Evolutionary conservation across 2,329 filamentous ascomycete species (phyloP).

Genomic region (Magnaporthiopsis incrustans): DNA sequence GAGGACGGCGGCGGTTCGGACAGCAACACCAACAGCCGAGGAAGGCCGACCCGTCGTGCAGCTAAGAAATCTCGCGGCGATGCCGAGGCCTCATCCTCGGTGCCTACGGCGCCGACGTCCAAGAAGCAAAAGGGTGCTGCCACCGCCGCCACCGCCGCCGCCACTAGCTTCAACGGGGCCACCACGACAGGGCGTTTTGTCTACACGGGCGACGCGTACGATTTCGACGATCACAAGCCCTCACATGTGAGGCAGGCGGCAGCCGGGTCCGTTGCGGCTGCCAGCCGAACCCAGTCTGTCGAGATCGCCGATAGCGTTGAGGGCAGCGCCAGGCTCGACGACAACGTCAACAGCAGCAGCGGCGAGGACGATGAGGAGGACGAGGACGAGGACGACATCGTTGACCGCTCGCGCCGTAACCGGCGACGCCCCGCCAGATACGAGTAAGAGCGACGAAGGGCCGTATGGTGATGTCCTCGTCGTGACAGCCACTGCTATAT

Average conservation of each 20-base stretch:
- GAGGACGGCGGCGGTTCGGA: slow-evolving; percentile 3
- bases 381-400: slow-evolving; percentile 5
- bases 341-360: neutral
- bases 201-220: neutral
- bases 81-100: neutral
- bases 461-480: no score
- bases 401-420: slow-evolving; percentile 3
- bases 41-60: neutral
- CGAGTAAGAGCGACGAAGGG: neutral
- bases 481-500: no score
- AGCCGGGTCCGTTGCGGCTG: neutral
- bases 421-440: slow-evolving; percentile 3
- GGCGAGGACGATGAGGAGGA: slow-evolving; percentile 1
- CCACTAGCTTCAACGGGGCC: neutral
- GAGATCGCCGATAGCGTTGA: neutral
- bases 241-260: neutral
- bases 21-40: slow-evolving; percentile 1
- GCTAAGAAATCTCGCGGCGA: neutral
- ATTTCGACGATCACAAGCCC: neutral
- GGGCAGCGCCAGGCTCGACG: neutral
- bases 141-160: neutral
- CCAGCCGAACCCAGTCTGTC: neutral
- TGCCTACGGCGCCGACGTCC: neutral
- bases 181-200: neutral
- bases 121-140: neutral